Evolutionary conservation across 169 alveolate species (phyloP).

Genomic region (Cyclospora cayetanensis): DNA sequence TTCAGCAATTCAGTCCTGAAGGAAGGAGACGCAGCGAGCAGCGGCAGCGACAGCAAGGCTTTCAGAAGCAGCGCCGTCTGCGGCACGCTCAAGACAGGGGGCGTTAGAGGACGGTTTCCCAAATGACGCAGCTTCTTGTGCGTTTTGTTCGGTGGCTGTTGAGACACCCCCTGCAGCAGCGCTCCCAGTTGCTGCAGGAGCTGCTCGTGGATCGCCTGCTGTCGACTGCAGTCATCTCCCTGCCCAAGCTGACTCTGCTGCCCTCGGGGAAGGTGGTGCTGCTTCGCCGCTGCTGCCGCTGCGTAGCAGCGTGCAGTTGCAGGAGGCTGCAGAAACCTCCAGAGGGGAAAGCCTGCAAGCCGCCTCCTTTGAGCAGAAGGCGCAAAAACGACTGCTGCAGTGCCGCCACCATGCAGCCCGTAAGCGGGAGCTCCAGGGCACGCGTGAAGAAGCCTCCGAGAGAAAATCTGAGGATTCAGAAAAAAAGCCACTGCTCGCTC

Average conservation of each 20-base stretch:
- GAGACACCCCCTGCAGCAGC: background rate
- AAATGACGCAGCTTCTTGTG: background rate
- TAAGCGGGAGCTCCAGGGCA: no score
- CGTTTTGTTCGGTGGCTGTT: background rate
- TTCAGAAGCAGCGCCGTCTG: slow-evolving; percentile 9
- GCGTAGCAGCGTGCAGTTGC: background rate
- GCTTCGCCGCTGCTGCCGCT: slow-evolving; percentile 48
- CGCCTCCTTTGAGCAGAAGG: no score
- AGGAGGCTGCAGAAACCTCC: no score
- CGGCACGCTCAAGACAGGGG: background rate
- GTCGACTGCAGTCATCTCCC: background rate
- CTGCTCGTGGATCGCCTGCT: slow-evolving; percentile 1
- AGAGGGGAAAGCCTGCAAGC: no score
- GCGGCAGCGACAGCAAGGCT: slow-evolving; percentile 28
- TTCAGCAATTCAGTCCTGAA: background rate
- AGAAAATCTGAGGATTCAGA: no score
- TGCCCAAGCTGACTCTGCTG: slow-evolving; percentile 5
- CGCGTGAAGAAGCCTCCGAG: no score
- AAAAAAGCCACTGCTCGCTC: no score
- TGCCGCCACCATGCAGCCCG: no score
- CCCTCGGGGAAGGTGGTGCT: background rate
- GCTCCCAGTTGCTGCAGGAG: slow-evolving; percentile 41
- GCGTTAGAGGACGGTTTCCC: background rate
- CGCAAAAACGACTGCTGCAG: no score
- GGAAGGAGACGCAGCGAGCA: slow-evolving; percentile 30